These are phyloP conservation scores for Trypanosomatidae sp. DNA, from an alignment of 208 protist species.

Conservation along the genomic window DNA sequence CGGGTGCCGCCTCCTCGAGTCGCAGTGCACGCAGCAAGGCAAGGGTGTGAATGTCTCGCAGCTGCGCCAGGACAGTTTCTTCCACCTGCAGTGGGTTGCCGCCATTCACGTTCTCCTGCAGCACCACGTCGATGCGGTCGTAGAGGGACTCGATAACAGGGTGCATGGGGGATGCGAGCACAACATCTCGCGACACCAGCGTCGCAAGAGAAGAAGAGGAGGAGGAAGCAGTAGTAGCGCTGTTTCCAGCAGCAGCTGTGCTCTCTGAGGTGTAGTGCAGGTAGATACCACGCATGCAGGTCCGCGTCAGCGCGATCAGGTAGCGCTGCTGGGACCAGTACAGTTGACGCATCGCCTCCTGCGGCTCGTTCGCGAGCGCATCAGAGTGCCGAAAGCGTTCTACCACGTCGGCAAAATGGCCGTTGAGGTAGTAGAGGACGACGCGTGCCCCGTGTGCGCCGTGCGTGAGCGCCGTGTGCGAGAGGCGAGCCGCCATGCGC, in stretches of 20 bases:
- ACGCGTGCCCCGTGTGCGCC: slow-evolving; percentile 22
- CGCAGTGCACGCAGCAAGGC: slow-evolving; percentile 67
- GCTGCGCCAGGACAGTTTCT: slow-evolving; percentile 20
- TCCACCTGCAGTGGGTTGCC: slow-evolving; percentile 50
- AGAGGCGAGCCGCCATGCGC: slow-evolving; percentile 8
- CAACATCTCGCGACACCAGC: slow-evolving; percentile 3
- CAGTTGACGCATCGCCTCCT: neutral
- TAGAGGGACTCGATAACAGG: slow-evolving; percentile 33
- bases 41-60: slow-evolving; percentile 34
- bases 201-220: neutral
- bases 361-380: no score
- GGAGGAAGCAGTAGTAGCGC: no score
- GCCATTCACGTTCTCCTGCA: slow-evolving; percentile 74
- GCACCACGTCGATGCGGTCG: slow-evolving; percentile 50
- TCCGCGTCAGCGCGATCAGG: slow-evolving; percentile 12
- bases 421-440: slow-evolving; percentile 23
- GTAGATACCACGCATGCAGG: slow-evolving; percentile 19
- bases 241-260: no score
- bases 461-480: neutral
- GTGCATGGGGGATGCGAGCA: slow-evolving; percentile 13
- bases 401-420: slow-evolving; percentile 2
- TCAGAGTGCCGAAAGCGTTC: no score
- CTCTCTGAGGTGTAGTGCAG: slow-evolving; percentile 10
- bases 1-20: slow-evolving; percentile 44
- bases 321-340: slow-evolving; percentile 29